Percentiles rank a stretch among this genome's conserved stretches.
phyloP scores from a whole-genome alignment of 139 green algal species.

The Yamagishiella unicocca region DNA sequence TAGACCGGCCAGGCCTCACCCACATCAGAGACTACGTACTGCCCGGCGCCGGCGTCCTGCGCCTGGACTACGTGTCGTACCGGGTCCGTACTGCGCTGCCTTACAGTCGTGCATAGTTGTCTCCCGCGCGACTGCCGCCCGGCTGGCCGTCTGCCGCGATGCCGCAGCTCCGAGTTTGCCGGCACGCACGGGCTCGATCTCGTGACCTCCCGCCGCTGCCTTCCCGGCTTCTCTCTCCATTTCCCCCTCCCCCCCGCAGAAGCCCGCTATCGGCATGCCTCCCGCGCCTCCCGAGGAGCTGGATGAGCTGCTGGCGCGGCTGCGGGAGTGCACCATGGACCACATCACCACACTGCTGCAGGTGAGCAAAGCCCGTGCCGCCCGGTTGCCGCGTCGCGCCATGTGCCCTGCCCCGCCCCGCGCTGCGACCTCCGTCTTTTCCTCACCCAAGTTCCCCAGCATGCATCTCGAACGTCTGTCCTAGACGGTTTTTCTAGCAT shows the following conservation, averaged over 20 bases:
- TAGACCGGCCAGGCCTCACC: conserved; percentile 28
- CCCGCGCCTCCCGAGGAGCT: conserved; percentile 29
- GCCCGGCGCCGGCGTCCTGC: conserved; percentile 39
- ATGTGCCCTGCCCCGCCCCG: too few species aligned
- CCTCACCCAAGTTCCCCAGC: too few species aligned
- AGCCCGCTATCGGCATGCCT: not conserved
- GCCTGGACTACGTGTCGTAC: conserved; percentile 58
- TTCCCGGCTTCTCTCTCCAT: not conserved
- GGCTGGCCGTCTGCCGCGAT: not conserved
- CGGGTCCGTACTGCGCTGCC: conserved; percentile 16
- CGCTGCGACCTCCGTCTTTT: too few species aligned
- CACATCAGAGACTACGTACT: conserved; percentile 47
- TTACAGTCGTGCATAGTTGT: not conserved
- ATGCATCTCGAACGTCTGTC: too few species aligned
- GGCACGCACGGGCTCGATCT: not conserved
- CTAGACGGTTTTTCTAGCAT: too few species aligned
- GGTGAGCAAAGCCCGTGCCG: too few species aligned
- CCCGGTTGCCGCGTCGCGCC: too few species aligned
- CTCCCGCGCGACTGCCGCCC: not conserved
- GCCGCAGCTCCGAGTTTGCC: not conserved
- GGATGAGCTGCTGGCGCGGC: conserved; percentile 6
- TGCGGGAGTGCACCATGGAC: conserved; percentile 4
- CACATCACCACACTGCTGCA: conserved; percentile 8
- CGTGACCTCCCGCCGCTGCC: not conserved
- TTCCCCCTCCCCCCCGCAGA: not conserved